phyloP scores from a whole-genome alignment of 768 basidiomycete species.

The Scleroderma citrinum region DNA sequence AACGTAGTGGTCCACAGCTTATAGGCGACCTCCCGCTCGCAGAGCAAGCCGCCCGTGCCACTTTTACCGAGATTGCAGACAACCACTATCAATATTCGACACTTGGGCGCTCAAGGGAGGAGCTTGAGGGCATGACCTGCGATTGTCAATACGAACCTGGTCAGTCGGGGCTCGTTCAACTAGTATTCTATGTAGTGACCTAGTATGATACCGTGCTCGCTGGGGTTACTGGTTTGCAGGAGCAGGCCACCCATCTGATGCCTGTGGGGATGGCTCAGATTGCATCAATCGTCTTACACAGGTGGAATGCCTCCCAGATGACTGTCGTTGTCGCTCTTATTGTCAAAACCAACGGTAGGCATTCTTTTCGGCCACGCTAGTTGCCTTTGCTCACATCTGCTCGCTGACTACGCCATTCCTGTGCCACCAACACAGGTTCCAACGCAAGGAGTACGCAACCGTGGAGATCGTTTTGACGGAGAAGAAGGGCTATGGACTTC shows the following conservation, averaged over 20 bases:
- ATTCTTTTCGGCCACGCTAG: not conserved
- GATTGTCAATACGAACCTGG: constrained; percentile 84
- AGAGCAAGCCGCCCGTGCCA: constrained; percentile 61
- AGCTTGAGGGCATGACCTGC: constrained; percentile 91
- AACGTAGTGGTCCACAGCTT: constrained; percentile 50
- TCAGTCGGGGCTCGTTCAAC: constrained; percentile 40
- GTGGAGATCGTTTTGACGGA: constrained; percentile 92
- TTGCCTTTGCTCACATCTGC: not conserved
- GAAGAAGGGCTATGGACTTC: constrained; percentile 91
- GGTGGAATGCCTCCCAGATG: constrained; percentile 88
- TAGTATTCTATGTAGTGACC: constrained; percentile 27
- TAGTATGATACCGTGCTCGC: constrained; percentile 12
- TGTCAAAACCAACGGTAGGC: constrained; percentile 91
- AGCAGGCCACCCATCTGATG: constrained; percentile 51
- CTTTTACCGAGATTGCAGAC: constrained; percentile 64
- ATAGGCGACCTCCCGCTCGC: constrained; percentile 79
- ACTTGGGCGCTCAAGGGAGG: constrained; percentile 82
- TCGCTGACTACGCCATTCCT: constrained; percentile 1
- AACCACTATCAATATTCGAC: constrained; percentile 87
- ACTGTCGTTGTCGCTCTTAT: constrained; percentile 75
- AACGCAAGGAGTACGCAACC: constrained; percentile 74
- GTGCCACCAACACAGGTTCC: constrained; percentile 60
- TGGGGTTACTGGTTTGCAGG: constrained; percentile 37
- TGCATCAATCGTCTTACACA: constrained; percentile 98
- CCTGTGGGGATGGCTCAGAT: constrained; percentile 84